Conservation (phyloP, 164 flowering plant genomes). For the Berberis vulgaris region DNA sequence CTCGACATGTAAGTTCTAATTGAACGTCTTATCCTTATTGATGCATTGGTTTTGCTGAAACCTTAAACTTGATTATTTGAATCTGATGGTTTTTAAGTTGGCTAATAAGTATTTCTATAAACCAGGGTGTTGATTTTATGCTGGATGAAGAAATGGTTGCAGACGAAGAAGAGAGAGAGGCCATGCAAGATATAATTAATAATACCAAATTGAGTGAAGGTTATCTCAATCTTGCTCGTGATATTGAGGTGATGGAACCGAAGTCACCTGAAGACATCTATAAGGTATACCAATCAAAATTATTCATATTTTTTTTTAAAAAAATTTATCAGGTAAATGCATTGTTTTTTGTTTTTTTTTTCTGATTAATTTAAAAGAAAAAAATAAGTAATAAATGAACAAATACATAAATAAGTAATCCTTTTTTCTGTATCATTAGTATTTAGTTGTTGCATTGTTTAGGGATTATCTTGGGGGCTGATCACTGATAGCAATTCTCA, state of each 20-base stretch:
- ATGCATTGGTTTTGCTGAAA: neutral
- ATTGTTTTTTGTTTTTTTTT: no score
- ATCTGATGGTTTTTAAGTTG: no score
- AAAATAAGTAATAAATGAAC: no score
- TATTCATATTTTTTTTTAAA: neutral
- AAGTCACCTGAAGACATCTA: slow-evolving; percentile 97
- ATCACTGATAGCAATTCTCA: no score
- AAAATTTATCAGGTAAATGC: no score
- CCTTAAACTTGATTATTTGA: neutral
- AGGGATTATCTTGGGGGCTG: no score
- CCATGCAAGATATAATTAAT: slow-evolving; percentile 67
- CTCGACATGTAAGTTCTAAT: slow-evolving; percentile 70
- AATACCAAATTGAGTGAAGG: slow-evolving; percentile 84
- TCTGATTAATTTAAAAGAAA: no score
- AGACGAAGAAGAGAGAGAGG: slow-evolving; percentile 67
- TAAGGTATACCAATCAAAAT: slow-evolving; percentile 37
- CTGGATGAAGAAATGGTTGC: slow-evolving; percentile 67
- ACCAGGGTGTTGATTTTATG: slow-evolving; percentile 62
- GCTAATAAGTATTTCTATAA: neutral
- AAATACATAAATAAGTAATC: no score
- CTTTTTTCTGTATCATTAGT: no score
- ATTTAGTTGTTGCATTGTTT: no score
- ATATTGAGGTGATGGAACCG: slow-evolving; percentile 98
- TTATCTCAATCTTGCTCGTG: slow-evolving; percentile 93
- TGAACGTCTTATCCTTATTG: neutral